These are phyloP conservation scores for Kondoa subrosea DNA, from an alignment of 768 basidiomycete species.

Conservation along the genomic window DNA sequence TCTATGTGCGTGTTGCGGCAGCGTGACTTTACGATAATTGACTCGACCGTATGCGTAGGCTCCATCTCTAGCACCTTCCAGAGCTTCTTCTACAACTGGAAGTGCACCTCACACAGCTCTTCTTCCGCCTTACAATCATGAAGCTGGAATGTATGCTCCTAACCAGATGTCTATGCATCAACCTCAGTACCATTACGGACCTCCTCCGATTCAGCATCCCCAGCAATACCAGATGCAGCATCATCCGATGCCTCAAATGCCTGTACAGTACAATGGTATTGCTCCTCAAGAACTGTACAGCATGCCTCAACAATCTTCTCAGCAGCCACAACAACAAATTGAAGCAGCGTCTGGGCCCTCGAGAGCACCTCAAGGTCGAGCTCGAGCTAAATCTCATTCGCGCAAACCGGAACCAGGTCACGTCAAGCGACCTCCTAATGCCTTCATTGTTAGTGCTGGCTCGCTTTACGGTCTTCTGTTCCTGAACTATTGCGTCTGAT, in stretches of 20 bases:
- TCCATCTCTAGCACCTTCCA: background rate
- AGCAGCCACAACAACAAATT: background rate
- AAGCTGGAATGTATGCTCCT: background rate
- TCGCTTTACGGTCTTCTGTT: background rate
- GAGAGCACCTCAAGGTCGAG: background rate
- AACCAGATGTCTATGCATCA: background rate
- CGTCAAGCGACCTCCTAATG: conserved; percentile 9
- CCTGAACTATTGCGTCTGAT: background rate
- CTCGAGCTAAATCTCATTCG: background rate
- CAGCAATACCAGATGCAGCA: conserved; percentile 1
- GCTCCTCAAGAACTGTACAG: background rate
- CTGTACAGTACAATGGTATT: background rate
- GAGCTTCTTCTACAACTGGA: background rate
- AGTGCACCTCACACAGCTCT: no score
- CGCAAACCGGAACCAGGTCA: background rate
- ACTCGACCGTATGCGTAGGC: background rate
- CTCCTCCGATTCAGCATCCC: no score
- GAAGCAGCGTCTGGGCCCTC: background rate
- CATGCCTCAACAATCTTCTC: background rate
- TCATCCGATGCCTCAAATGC: background rate
- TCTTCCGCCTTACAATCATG: background rate
- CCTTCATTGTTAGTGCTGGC: background rate
- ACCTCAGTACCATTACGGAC: background rate
- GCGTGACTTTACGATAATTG: background rate
- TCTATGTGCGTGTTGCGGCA: background rate